Evolutionary conservation across 176 grass and related monocot species (phyloP), one percentile per base, ranked within the genome.

Genomic region (Paspalum notatum): DNA sequence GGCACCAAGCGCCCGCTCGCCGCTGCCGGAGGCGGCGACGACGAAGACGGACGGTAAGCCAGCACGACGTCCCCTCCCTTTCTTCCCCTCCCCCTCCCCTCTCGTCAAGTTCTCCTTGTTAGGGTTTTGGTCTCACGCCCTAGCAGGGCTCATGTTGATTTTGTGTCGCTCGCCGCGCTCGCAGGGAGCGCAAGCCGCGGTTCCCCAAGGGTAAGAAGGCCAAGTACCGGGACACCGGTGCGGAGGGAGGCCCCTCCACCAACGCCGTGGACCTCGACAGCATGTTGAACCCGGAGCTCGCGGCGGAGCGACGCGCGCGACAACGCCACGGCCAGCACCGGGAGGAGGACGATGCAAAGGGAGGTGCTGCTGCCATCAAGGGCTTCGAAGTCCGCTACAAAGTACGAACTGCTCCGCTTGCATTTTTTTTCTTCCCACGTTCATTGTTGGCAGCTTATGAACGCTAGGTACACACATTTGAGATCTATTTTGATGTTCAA

Each of bases 181-280:
- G 67, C 86, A 94, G 95, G 81, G 83, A 94, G 73, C 86, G 88
- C 66, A 89, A 86, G 81, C 86, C 81, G 66, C 89, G 96, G 70
- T 98, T 95, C 17, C 92, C 96, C 4, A 98, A 98, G 84, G 96
- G 92, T 22, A 98, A 91, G 88, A 98, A 95, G 84, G 66, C 66
- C 59, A 98, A 98, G 66, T 25, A 81, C 50, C 83, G 83, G 6
- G 80, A 80, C 71, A 46, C 56, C 6, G 59, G 27, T 12, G 69
- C 72, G 22, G 71, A 78, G 18, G 79, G 66, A 12, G 88, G 57
- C 52, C 66, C 37, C 51, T 32, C 42, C 16, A 57, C 39, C 7
- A 53, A 68, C 32, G 63, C 17, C 11, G 83, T 82, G 40, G 90
- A 85, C 64, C 66, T 91, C 82, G 88, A 84, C 44, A 78, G 56